Base-by-base conservation (phyloP, 495 filamentous ascomycete genomes). In the Geoglossum glabrum region DNA sequence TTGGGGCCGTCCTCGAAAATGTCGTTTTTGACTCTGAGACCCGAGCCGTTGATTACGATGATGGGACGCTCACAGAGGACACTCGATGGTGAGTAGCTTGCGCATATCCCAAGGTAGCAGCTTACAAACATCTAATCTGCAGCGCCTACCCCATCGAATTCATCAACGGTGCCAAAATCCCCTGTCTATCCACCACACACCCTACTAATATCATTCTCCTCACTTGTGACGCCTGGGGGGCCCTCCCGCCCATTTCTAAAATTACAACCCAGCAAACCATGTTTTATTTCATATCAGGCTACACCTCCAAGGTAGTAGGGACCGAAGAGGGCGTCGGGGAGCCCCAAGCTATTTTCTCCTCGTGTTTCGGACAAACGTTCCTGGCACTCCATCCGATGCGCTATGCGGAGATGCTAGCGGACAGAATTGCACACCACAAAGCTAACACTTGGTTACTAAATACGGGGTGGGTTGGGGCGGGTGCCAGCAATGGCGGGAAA, bases 241-340 rank as follows among this genome's bases (percentile, higher is more conserved):
- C 97, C 9, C 83, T 98, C 33, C 92, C 92, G 40, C 92, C 92
- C 46, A 97, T 98, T 74, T 94, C 88, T 64, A 98, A 97, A 78
- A 83, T 98, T 67, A 84, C 84, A 76, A 79, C 83, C 64, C 86
- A 88, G 66, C 92, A 98, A 74, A 95, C 87, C 67, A 96, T 98
- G 90, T 98, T 96, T 81, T 93, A 98, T 80, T 98, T 98, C 79
- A 97, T 98, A 71, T 90, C 85, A 21, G 92, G 92, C 65, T 98
- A 98, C 78, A 98, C 92, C 57, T 97, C 93, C 65, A 98, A 98
- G 84, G 97, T 98, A 92, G 93, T 90, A 61, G 92, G 92, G 66
- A 98, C 92, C 51, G 92, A 98, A 74, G 86, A 96, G 54, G 92
- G 92, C 70, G 80, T 98, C 56, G 86, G 85, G 13, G 92, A 98